These are phyloP conservation scores for Adansonia digitata DNA, from an alignment of 345 rosid species.

Conservation along the genomic window DNA sequence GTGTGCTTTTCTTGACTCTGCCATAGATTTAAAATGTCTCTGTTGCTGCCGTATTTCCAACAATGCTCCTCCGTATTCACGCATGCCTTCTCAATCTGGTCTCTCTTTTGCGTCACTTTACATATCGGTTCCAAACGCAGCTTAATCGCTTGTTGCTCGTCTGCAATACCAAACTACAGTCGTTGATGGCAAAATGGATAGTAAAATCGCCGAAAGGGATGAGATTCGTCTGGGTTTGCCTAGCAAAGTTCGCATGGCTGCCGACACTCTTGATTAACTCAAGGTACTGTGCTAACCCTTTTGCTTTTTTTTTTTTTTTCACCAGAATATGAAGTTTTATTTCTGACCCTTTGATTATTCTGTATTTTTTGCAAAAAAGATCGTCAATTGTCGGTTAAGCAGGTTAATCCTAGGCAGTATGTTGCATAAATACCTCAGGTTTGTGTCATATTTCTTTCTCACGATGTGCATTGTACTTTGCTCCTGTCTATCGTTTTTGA, in stretches of 20 bases:
- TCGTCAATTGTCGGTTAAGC: conserved; percentile 67
- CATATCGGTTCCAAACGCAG: too few relatives aligned
- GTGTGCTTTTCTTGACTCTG: too few relatives aligned
- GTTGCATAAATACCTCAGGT: conserved; percentile 93
- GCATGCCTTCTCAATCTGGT: too few relatives aligned
- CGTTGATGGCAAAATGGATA: background rate
- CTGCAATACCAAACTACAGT: background rate
- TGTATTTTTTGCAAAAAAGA: conserved; percentile 32
- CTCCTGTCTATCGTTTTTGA: background rate
- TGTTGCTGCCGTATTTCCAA: too few relatives aligned
- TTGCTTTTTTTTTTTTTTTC: too few relatives aligned
- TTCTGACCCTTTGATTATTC: too few relatives aligned
- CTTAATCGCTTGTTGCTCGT: background rate
- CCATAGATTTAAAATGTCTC: too few relatives aligned
- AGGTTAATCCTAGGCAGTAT: conserved; percentile 91
- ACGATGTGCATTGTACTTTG: background rate
- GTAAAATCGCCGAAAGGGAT: background rate
- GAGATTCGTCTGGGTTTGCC: background rate
- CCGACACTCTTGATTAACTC: background rate
- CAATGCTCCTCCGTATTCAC: too few relatives aligned
- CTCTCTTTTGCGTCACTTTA: too few relatives aligned
- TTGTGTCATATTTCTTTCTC: background rate
- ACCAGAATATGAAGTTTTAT: too few relatives aligned
- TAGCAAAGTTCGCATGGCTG: background rate
- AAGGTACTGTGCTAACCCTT: too few relatives aligned